Evolutionary conservation across 2,329 filamentous ascomycete species (phyloP).

Genomic region (Exophiala alcalophila): DNA sequence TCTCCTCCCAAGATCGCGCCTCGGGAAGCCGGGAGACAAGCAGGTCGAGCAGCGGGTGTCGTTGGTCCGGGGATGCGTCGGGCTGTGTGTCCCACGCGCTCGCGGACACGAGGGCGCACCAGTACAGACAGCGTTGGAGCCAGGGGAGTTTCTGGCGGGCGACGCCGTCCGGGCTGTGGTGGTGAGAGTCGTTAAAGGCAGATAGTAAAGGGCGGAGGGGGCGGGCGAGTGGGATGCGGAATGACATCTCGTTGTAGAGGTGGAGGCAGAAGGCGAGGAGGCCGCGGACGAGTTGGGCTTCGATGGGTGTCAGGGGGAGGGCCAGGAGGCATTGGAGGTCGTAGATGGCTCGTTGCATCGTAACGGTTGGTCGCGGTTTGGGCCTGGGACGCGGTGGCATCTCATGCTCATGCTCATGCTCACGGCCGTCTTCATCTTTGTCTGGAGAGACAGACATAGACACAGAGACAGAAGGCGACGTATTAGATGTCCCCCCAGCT

Average conservation of each 20-base stretch:
- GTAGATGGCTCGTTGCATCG: constrained; percentile 22
- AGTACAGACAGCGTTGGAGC: constrained; percentile 20
- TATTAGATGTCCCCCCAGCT: background rate
- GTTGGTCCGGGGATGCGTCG: constrained; percentile 14
- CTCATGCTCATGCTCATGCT: too few relatives aligned
- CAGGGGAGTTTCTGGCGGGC: constrained; percentile 9
- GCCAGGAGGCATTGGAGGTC: constrained; percentile 21
- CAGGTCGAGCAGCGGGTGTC: constrained; percentile 12
- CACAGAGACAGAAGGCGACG: background rate
- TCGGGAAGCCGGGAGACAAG: constrained; percentile 4
- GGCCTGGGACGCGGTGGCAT: too few relatives aligned
- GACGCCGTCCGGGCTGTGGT: background rate
- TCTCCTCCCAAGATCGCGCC: constrained; percentile 15
- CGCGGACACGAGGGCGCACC: constrained; percentile 15
- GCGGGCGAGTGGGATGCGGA: constrained; percentile 16
- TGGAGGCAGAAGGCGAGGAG: constrained; percentile 20
- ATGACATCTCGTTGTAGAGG: constrained; percentile 19
- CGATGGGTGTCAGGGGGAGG: constrained; percentile 10
- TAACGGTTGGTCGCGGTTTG: constrained; percentile 9
- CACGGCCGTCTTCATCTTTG: background rate
- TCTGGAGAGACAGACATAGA: too few relatives aligned
- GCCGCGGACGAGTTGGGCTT: constrained; percentile 12
- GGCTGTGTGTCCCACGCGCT: constrained; percentile 21
- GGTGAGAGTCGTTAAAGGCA: constrained; percentile 10
- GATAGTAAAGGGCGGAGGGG: constrained; percentile 16